phyloP scores from a whole-genome alignment of 2,329 filamentous ascomycete species.

The Venturia effusa region DNA sequence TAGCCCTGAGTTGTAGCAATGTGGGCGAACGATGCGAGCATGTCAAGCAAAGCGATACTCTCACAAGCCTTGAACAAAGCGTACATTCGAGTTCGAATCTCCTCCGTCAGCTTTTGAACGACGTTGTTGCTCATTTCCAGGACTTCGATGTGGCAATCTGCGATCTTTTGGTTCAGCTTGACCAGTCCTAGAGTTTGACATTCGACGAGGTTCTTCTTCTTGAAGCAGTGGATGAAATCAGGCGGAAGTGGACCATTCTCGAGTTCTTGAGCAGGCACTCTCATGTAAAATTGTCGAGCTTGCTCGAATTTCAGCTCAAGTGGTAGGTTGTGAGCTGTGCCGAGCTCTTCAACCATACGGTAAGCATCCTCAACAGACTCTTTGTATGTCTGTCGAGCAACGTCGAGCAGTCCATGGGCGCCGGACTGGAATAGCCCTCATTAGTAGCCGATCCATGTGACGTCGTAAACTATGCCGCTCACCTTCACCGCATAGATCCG shows the following conservation, averaged over 20 bases:
- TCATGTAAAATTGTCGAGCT: slow-evolving; percentile 69
- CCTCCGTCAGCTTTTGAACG: slow-evolving; percentile 58
- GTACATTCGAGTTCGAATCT: slow-evolving; percentile 62
- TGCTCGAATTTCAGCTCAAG: slow-evolving; percentile 67
- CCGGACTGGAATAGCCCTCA: slow-evolving; percentile 40
- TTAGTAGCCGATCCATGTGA: not conserved
- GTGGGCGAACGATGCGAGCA: slow-evolving; percentile 37
- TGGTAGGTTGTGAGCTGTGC: slow-evolving; percentile 44
- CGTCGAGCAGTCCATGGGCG: slow-evolving; percentile 75
- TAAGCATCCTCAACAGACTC: slow-evolving; percentile 73
- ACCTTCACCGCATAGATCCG: slow-evolving; percentile 80
- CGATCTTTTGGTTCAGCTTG: slow-evolving; percentile 64
- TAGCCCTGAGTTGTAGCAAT: slow-evolving; percentile 6
- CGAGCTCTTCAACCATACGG: slow-evolving; percentile 57
- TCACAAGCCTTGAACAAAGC: slow-evolving; percentile 76
- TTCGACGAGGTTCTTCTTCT: slow-evolving; percentile 65
- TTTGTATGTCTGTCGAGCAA: slow-evolving; percentile 80
- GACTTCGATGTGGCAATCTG: slow-evolving; percentile 73
- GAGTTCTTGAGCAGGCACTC: slow-evolving; percentile 51
- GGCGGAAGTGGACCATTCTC: slow-evolving; percentile 50
- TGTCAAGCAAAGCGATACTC: slow-evolving; percentile 75
- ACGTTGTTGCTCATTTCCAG: slow-evolving; percentile 57
- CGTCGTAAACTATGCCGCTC: not conserved
- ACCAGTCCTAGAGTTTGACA: slow-evolving; percentile 79
- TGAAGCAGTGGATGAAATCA: slow-evolving; percentile 65